Evolutionary conservation across 306 rosid species (phyloP).

Genomic region (Begonia peltatifolia): DNA sequence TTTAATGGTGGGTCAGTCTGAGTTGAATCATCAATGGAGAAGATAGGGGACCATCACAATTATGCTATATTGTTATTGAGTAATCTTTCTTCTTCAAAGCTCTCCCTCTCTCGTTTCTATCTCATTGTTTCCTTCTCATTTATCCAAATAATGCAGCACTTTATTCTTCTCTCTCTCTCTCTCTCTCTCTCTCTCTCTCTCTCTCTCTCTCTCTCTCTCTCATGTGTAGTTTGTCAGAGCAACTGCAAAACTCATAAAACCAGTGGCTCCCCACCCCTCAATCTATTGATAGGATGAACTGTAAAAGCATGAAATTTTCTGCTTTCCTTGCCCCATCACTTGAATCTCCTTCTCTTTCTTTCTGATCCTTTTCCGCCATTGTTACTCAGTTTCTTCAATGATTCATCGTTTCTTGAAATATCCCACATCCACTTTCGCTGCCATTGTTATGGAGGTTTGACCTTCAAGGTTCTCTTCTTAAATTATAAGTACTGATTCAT

Average conservation of each 20-base stretch:
- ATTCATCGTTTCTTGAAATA: too few species aligned
- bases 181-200: slow-evolving; percentile 2
- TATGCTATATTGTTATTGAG: slow-evolving; percentile 26
- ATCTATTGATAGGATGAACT: too few species aligned
- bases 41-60: slow-evolving; percentile 25
- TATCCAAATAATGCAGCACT: slow-evolving; percentile 34
- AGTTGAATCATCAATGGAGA: slow-evolving; percentile 26
- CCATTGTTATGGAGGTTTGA: too few species aligned
- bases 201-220: not conserved
- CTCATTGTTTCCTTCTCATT: slow-evolving; percentile 8
- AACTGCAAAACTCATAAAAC: not conserved
- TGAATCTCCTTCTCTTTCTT: not conserved
- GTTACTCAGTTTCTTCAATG: too few species aligned
- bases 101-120: slow-evolving; percentile 2
- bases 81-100: slow-evolving; percentile 3
- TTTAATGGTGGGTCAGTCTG: slow-evolving; percentile 47
- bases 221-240: not conserved
- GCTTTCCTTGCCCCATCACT: not conserved
- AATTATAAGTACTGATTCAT: too few species aligned
- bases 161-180: slow-evolving; percentile 6
- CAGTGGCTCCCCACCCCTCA: too few species aligned
- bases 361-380: not conserved
- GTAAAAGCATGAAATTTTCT: too few species aligned
- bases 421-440: too few species aligned
- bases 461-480: too few species aligned